Evolutionary conservation across 805 yeast genomes (phyloP).

Genomic region (Lipomyces mesembrius): DNA sequence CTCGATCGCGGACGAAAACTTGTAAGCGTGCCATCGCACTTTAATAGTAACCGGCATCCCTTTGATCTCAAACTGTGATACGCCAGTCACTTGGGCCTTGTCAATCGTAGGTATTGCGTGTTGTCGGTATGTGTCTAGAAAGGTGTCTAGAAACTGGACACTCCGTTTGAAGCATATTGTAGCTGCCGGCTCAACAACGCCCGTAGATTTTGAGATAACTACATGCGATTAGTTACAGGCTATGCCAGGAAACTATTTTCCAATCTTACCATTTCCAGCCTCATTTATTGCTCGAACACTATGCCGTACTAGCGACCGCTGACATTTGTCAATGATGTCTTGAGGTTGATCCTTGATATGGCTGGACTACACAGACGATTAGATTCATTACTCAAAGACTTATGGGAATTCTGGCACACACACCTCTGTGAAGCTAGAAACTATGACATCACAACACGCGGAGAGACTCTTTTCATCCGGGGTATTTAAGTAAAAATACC

Average conservation of each 20-base stretch:
- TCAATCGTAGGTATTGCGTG: neutral
- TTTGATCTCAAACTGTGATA: neutral
- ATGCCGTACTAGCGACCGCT: slow-evolving; percentile 15
- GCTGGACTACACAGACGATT: slow-evolving; percentile 12
- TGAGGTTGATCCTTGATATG: slow-evolving; percentile 10
- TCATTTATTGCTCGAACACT: slow-evolving; percentile 11
- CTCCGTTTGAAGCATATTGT: slow-evolving; percentile 9
- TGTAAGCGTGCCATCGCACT: slow-evolving; percentile 19
- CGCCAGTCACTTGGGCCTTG: neutral
- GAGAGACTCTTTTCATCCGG: slow-evolving; percentile 7
- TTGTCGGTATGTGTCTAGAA: slow-evolving; percentile 9
- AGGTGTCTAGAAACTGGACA: slow-evolving; percentile 18
- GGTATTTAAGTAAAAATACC: slow-evolving; percentile 23
- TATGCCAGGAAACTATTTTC: neutral
- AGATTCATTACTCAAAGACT: neutral
- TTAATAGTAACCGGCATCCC: slow-evolving; percentile 19
- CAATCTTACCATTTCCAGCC: slow-evolving; percentile 15
- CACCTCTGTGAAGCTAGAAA: slow-evolving; percentile 16
- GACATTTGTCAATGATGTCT: slow-evolving; percentile 14
- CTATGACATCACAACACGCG: slow-evolving; percentile 3
- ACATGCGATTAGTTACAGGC: neutral
- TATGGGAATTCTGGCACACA: neutral
- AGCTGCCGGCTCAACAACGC: neutral
- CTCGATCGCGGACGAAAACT: slow-evolving; percentile 1
- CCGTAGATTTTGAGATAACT: neutral